These are phyloP conservation scores for Emergomyces pasteurianus DNA, from an alignment of 2,329 filamentous ascomycete species.

Conservation along the genomic window DNA sequence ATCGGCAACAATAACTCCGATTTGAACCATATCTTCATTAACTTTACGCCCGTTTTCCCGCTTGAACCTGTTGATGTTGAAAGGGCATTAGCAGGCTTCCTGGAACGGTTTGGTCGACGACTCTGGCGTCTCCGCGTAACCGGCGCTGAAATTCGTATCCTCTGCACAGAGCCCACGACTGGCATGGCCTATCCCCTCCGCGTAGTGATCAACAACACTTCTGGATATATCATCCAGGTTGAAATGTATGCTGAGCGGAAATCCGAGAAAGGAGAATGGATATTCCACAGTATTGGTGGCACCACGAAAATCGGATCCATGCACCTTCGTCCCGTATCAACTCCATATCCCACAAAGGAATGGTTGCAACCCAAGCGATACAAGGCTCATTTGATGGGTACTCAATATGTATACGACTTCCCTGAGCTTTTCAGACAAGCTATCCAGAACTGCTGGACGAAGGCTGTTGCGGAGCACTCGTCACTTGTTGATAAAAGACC, in stretches of 20 bases:
- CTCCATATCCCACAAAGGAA: constrained; percentile 95
- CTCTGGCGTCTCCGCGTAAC: constrained; percentile 95
- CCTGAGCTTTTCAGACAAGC: constrained; percentile 97
- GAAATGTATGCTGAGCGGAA: constrained; percentile 97
- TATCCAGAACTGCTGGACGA: constrained; percentile 87
- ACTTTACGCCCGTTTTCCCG: constrained; percentile 95
- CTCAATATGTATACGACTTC: constrained; percentile 99
- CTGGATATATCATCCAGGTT: constrained; percentile 92
- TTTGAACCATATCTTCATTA: constrained; percentile 99
- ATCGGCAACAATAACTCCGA: constrained; percentile 99
- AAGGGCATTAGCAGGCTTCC: constrained; percentile 83
- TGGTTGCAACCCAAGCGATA: constrained; percentile 98
- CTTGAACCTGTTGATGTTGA: constrained; percentile 82
- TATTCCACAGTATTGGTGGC: constrained; percentile 95
- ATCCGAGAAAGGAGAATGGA: constrained; percentile 94
- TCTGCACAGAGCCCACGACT: constrained; percentile 82
- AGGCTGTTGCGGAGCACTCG: constrained; percentile 61
- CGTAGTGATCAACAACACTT: constrained; percentile 96
- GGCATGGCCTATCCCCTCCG: constrained; percentile 82
- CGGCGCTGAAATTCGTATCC: constrained; percentile 94
- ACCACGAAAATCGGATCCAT: constrained; percentile 91
- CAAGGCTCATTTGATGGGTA: constrained; percentile 98
- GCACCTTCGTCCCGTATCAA: constrained; percentile 82
- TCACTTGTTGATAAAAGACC: constrained; percentile 70
- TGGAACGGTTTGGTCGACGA: constrained; percentile 89